Evolutionary conservation across 495 filamentous ascomycete species (phyloP).

Genomic region (Annulohypoxylon moriforme): DNA sequence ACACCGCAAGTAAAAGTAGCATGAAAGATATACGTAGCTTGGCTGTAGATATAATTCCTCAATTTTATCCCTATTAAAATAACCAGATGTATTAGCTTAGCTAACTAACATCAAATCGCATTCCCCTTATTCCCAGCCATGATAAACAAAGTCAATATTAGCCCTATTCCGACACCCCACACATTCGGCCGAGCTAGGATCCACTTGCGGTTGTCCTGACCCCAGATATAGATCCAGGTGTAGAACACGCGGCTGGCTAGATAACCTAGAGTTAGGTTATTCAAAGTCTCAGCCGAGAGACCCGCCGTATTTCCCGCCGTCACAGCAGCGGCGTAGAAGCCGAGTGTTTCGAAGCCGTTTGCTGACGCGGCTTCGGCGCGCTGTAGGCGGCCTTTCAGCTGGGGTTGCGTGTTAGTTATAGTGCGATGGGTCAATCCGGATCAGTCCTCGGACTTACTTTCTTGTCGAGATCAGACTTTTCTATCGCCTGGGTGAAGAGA

Average conservation of each 20-base stretch:
- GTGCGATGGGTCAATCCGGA: background rate
- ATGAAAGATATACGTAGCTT: no score
- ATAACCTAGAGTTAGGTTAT: slow-evolving; percentile 56
- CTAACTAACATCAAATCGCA: slow-evolving; percentile 24
- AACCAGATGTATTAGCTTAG: no score
- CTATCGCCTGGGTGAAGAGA: slow-evolving; percentile 44
- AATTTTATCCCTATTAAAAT: no score
- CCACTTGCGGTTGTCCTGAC: slow-evolving; percentile 51
- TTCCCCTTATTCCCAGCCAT: slow-evolving; percentile 50
- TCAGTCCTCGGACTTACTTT: slow-evolving; percentile 44
- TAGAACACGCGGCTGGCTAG: slow-evolving; percentile 56
- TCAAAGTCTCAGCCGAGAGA: slow-evolving; percentile 49
- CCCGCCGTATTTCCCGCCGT: slow-evolving; percentile 61
- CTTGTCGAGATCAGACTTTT: slow-evolving; percentile 58
- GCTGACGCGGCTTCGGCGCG: slow-evolving; percentile 60
- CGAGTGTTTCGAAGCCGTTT: slow-evolving; percentile 64
- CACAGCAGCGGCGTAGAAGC: slow-evolving; percentile 61
- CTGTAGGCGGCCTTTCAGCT: slow-evolving; percentile 50
- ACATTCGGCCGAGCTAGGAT: slow-evolving; percentile 51
- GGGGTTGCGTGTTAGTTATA: slow-evolving; percentile 8
- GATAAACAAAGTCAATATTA: slow-evolving; percentile 55
- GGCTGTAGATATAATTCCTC: no score
- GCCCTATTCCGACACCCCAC: slow-evolving; percentile 51
- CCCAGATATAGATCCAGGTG: slow-evolving; percentile 59
- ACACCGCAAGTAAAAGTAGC: no score